Base-by-base conservation (phyloP, 805 yeast species). In the Jamesozyma spencerorum region DNA sequence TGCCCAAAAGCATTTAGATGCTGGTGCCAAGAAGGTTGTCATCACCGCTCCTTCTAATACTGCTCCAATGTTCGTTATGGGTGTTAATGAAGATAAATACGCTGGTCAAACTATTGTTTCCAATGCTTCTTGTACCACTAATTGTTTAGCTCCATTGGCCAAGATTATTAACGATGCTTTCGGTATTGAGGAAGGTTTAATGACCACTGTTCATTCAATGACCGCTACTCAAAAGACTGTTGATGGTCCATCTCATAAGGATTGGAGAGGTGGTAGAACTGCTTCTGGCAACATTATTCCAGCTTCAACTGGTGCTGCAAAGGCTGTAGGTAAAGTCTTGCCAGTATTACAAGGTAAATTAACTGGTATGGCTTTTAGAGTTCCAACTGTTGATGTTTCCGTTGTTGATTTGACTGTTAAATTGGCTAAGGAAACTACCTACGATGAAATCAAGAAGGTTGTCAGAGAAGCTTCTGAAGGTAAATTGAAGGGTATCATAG, bases 191-290 rank as follows among this genome's bases (percentile, higher is more conserved):
- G 84, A 78, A 68, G 84, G 81, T 69, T 72, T 78, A 62, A 78
- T 78, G 84, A 77, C 84, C 68, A 77, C 83, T 48, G 81, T 76
- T 46, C 83, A 77, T 71, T 74, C 82, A 59, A 70, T 75, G 67
- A 77, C 83, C 47, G 83, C 83, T 47, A 74, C 83, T 50, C 83
- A 78, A 66, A 77, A 77, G 71, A 76, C 82, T 48, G 84, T 78
- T 55, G 84, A 78, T 62, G 83, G 83, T 69, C 81, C 83, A 62
- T 77, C 84, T 63, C 81, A 75, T 70, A 78, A 78, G 70, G 84
- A 77, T 70, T 77, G 84, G 84, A 76, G 84, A 75, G 83, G 83
- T 70, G 84, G 83, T 65, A 74, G 84, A 71, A 75, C 83, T 55
- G 84, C 84, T 59, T 75, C 81, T 47, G 82, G 78, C 60, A 77